A percentile compares a stretch with the other conserved stretches of the same genome.
These are phyloP conservation scores for Phytopythium sindhum DNA, from an alignment of 352 stramenopile genomes.

Conservation along the genomic window DNA sequence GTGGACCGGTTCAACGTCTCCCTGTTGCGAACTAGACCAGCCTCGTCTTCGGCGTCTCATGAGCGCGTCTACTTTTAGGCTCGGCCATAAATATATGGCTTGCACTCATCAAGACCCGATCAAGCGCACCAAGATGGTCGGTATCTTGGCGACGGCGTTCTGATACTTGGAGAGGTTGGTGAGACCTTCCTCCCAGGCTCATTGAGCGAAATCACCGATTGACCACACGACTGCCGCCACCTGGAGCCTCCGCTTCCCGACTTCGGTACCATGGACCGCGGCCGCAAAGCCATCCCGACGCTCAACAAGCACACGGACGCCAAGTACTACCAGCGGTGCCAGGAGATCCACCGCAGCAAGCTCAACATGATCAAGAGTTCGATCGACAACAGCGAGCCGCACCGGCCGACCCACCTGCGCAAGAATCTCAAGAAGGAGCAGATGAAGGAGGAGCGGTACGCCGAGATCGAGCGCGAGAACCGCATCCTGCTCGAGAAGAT, in stretches of 20 bases:
- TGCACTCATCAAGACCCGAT: not conserved
- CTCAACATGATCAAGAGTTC: conserved; percentile 90
- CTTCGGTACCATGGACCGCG: conserved; percentile 56
- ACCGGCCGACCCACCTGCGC: conserved; percentile 87
- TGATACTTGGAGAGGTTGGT: not conserved
- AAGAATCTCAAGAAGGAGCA: conserved; percentile 98
- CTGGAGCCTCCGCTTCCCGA: not conserved
- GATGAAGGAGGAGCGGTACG: conserved; percentile 94
- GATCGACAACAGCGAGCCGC: conserved; percentile 93
- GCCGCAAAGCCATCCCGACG: conserved; percentile 81
- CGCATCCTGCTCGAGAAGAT: conserved; percentile 97
- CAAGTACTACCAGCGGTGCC: conserved; percentile 85
- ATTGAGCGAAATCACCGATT: conserved; percentile 1
- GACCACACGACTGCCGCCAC: not conserved
- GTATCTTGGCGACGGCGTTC: not conserved
- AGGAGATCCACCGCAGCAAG: conserved; percentile 80
- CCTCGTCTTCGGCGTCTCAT: not conserved
- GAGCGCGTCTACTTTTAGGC: not conserved
- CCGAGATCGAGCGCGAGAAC: conserved; percentile 96
- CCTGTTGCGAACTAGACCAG: not conserved
- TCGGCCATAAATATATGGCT: not conserved
- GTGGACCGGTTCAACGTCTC: not conserved
- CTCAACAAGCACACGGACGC: conserved; percentile 87
- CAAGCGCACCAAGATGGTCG: not conserved
- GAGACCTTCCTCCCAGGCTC: not conserved